phyloP scores from a whole-genome alignment of 805 yeast species.

The Ogataea ramenticola region DNA sequence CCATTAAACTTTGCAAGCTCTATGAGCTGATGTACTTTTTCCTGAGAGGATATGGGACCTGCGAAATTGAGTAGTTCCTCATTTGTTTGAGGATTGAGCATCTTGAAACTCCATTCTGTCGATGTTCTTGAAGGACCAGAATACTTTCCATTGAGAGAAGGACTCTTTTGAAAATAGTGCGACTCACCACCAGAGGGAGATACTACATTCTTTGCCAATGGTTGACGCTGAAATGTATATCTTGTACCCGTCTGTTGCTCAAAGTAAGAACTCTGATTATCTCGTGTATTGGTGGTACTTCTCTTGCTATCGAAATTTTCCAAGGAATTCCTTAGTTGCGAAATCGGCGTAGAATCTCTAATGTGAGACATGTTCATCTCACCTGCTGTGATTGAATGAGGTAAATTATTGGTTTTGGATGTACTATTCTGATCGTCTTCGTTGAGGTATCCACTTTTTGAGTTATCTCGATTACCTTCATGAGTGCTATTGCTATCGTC shows the following conservation, averaged over 20 bases:
- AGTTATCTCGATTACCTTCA: not conserved
- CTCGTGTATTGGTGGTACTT: not conserved
- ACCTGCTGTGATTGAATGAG: not conserved
- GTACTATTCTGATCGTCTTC: not conserved
- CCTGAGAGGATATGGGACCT: conserved; percentile 48
- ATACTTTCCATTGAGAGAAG: conserved; percentile 6
- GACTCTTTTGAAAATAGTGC: conserved; percentile 3
- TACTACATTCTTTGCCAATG: conserved; percentile 7
- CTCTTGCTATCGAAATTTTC: not conserved
- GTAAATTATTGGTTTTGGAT: too few relatives aligned
- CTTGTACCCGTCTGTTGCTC: not conserved
- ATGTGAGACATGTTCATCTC: too few relatives aligned
- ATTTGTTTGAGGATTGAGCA: conserved; percentile 37
- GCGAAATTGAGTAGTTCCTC: conserved; percentile 32
- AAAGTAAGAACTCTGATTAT: not conserved
- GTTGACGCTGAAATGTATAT: conserved; percentile 12
- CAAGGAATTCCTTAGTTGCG: not conserved
- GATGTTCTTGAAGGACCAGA: conserved; percentile 19
- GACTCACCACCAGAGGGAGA: conserved; percentile 6
- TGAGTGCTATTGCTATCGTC: not conserved
- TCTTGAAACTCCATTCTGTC: conserved; percentile 59
- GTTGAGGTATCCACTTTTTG: too few relatives aligned
- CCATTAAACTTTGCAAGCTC: conserved; percentile 52
- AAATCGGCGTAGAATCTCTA: not conserved
- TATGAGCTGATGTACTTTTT: conserved; percentile 48